Evolutionary conservation across 371 early-diverging fungal species (phyloP).

Genomic region (Rhizopus delemar): DNA sequence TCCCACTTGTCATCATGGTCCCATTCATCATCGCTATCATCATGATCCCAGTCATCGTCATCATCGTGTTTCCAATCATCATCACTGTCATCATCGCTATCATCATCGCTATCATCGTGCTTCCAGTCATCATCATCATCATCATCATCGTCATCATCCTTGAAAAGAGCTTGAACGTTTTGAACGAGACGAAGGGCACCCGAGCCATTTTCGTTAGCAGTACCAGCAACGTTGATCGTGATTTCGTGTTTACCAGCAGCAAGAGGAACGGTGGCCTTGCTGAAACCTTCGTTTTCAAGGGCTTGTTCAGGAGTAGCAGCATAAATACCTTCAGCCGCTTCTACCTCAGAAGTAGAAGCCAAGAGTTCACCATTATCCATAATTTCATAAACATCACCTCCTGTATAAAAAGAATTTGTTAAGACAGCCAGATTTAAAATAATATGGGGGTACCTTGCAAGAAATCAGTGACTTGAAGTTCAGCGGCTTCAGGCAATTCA

Average conservation of each 20-base stretch:
- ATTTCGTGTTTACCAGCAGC: conserved; percentile 34
- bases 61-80: conserved; percentile 11
- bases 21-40: conserved; percentile 13
- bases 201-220: conserved; percentile 26
- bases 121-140: conserved; percentile 14
- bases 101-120: conserved; percentile 14
- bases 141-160: conserved; percentile 21
- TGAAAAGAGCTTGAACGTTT: conserved; percentile 31
- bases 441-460: conserved; percentile 25
- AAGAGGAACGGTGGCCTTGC: conserved; percentile 28
- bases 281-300: conserved; percentile 28
- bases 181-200: conserved; percentile 39
- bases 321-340: conserved; percentile 13
- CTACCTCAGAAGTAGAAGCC: conserved; percentile 28
- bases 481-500: conserved; percentile 30
- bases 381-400: conserved; percentile 36
- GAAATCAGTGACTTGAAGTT: conserved; percentile 36
- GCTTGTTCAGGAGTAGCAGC: conserved; percentile 36
- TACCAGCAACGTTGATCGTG: conserved; percentile 32
- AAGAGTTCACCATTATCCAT: conserved; percentile 31
- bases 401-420: conserved; percentile 10
- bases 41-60: conserved; percentile 8
- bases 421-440: neutral
- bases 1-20: conserved; percentile 8
- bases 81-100: neutral